Evolutionary conservation across 2,329 filamentous ascomycete genomes (phyloP).

Genomic region (Penicillium sp.): DNA sequence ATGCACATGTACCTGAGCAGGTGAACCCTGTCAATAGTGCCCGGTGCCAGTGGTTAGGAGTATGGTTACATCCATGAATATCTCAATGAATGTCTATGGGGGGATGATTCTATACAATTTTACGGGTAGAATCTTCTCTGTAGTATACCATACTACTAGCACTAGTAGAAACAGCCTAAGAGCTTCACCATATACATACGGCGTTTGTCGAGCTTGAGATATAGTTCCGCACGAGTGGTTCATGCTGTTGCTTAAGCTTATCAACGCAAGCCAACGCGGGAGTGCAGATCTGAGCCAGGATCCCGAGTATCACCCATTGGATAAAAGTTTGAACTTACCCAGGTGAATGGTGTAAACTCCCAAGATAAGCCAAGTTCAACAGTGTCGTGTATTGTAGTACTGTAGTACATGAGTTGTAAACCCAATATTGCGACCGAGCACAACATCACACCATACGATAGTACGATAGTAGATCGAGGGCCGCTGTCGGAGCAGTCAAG

Average conservation of each 20-base stretch:
- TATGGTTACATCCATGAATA: no score
- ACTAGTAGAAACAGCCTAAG: no score
- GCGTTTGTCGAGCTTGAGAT: no score
- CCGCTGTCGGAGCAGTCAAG: neutral
- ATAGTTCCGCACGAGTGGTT: neutral
- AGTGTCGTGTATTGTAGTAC: no score
- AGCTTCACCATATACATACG: no score
- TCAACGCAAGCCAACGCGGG: neutral
- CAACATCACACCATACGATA: neutral
- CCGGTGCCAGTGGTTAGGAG: no score
- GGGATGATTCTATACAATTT: no score
- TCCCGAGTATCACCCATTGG: neutral
- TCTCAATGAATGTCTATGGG: no score
- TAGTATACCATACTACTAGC: no score
- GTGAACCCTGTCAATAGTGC: neutral
- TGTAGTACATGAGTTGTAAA: neutral
- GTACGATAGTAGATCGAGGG: neutral
- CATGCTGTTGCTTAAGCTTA: slow-evolving; percentile 5
- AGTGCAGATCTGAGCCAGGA: neutral
- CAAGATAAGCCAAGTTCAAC: no score
- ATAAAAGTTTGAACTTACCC: neutral
- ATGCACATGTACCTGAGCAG: neutral
- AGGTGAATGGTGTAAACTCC: no score
- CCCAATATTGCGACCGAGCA: neutral
- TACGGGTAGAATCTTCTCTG: neutral